Base-by-base conservation (phyloP, 2,329 filamentous ascomycete genomes). In the Paraphoma sp. region DNA sequence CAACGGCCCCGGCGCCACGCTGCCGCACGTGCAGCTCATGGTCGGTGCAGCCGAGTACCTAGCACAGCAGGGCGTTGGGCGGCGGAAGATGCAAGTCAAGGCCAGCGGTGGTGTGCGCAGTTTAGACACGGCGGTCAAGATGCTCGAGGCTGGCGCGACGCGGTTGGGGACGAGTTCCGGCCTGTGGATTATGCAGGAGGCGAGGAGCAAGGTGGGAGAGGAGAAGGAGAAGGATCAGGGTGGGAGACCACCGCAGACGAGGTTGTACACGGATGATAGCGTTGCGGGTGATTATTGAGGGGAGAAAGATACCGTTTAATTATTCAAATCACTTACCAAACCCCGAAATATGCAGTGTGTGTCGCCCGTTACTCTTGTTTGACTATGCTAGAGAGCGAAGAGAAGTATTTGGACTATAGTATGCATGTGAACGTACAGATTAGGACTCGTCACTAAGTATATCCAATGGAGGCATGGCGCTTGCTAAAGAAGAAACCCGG, bases 31-130 rank as follows among this genome's bases (percentile, higher is more conserved):
- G 23, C 73, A 78, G 47, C 68, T 85, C 29, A 87, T 87, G 85
- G 77, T 79, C 11, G 77, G 78, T 9, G 79, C 79, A 3, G 81
- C 80, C 10, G 78, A 82, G 61, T 73, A 73, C 36, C 64, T 83
- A n/a, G 77, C 64, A 29, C 76, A 53, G 60, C 70, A 60, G 63
- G 61, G 65, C 8, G 53, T 69, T 3, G 59, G 67, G 48, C 67
- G 57, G 36, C 65, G 62, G 53, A 67, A 69, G 60, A 82, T 83
- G 75, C 75, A 80, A 52, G 83, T 87, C 45, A 87, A 87, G 72
- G 86, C 86, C 7, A 85, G 82, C 57, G 86, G 86, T 3, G 86
- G 84, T 0, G 77, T 87, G 1, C 75, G 83, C 60, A 81, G 79
- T 16, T 68, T 82, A 17, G 79, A 78, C 46, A 82, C 84, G 57